Percentiles rank a stretch among this genome's conserved stretches.
Evolutionary conservation across 306 rosid genomes (phyloP).

Genomic region (Inga laurina): DNA sequence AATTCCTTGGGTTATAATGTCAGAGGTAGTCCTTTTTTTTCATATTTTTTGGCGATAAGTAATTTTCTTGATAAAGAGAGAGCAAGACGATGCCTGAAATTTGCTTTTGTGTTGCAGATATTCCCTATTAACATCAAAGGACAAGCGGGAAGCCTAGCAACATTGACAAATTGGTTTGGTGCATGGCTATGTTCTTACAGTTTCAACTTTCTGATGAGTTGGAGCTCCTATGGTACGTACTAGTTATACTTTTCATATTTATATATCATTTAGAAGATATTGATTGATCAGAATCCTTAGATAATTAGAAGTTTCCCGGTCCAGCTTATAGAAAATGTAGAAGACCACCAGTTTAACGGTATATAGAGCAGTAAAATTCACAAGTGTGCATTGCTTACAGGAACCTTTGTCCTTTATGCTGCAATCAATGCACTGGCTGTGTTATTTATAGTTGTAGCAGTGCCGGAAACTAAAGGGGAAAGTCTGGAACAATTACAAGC

Average conservation of each 20-base stretch:
- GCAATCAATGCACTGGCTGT: constrained; percentile 69
- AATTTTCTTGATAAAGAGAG: background rate
- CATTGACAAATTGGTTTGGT: constrained; percentile 88
- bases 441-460: constrained; percentile 58
- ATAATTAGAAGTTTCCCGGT: background rate
- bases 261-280: background rate
- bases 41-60: background rate
- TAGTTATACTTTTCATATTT: constrained; percentile 6
- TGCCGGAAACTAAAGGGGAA: constrained; percentile 93
- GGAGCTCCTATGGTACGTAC: constrained; percentile 83
- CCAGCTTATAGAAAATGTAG: background rate
- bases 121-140: constrained; percentile 91
- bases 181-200: constrained; percentile 92
- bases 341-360: constrained; percentile 19
- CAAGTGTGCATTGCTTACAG: constrained; percentile 47
- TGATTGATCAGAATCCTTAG: background rate
- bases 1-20: constrained; percentile 97
- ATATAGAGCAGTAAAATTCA: constrained; percentile 13
- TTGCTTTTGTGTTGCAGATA: constrained; percentile 50
- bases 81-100: background rate
- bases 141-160: constrained; percentile 82
- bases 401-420: constrained; percentile 79
- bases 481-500: constrained; percentile 92
- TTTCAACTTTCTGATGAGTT: constrained; percentile 80
- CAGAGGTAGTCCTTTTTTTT: constrained; percentile 52